Percentiles rank a stretch among this genome's conserved stretches.
phyloP scores from a whole-genome alignment of 2,329 filamentous ascomycete species.

The Chaetothyriales sp. region DNA sequence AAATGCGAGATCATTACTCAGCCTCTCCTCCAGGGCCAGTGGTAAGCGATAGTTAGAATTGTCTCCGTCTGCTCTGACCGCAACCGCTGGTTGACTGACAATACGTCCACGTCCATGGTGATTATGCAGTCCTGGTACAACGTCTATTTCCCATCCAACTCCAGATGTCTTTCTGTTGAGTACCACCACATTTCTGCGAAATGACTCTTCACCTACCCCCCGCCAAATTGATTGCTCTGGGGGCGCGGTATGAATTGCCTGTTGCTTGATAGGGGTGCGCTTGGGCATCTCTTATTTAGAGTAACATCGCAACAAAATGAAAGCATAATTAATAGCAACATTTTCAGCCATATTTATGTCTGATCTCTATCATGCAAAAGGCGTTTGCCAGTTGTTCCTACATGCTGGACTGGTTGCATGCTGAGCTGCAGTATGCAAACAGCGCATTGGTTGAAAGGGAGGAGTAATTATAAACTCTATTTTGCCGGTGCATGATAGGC shows the following conservation, averaged over 20 bases:
- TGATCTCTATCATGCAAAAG: too few relatives aligned
- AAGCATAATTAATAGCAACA: neutral
- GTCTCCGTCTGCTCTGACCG: neutral
- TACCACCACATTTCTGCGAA: constrained; percentile 13
- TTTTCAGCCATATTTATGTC: too few relatives aligned
- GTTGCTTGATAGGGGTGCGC: too few relatives aligned
- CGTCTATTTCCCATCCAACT: neutral
- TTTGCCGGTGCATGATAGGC: too few relatives aligned
- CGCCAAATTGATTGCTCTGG: constrained; percentile 16
- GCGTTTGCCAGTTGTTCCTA: too few relatives aligned
- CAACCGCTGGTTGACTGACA: constrained; percentile 1
- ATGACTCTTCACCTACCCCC: constrained; percentile 8
- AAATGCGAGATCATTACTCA: constrained; percentile 22
- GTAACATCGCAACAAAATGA: too few relatives aligned
- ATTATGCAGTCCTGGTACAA: neutral
- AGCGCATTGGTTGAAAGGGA: too few relatives aligned
- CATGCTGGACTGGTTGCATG: too few relatives aligned
- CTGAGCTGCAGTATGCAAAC: too few relatives aligned
- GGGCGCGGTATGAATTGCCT: constrained; percentile 7
- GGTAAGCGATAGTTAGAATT: neutral
- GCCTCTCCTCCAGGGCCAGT: constrained; percentile 15
- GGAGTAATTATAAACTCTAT: too few relatives aligned
- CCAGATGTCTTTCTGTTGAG: constrained; percentile 10
- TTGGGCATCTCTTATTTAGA: too few relatives aligned
- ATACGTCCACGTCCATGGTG: neutral